These are phyloP conservation scores for Echites panduratus DNA, from an alignment of 257 asterid genomes.

Conservation along the genomic window DNA sequence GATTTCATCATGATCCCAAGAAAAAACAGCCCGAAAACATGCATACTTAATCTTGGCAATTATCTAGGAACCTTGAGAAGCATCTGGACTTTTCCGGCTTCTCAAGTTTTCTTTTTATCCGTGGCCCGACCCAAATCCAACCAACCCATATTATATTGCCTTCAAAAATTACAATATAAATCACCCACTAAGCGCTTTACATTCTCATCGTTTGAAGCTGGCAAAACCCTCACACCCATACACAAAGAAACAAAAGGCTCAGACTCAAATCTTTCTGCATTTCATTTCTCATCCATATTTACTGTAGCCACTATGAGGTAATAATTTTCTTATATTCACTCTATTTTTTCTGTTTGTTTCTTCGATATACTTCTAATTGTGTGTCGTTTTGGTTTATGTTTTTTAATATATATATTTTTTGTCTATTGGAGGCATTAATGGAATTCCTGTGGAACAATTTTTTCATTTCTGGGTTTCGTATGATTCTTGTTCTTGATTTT, in stretches of 20 bases:
- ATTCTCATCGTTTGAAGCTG: no score
- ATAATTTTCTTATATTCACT: background rate
- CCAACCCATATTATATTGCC: background rate
- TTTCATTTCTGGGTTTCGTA: background rate
- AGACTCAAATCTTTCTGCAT: no score
- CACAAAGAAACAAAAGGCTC: no score
- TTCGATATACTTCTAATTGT: no score
- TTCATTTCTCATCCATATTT: background rate
- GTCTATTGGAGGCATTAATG: background rate
- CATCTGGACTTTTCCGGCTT: conserved; percentile 35
- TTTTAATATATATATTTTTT: background rate
- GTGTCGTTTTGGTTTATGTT: background rate
- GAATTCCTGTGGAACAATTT: background rate
- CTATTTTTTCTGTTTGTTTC: no score
- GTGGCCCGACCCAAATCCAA: background rate
- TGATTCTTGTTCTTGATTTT: background rate
- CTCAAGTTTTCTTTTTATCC: background rate
- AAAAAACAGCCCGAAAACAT: no score
- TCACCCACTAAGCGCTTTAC: no score
- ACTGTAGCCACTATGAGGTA: conserved; percentile 4
- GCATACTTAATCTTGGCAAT: background rate
- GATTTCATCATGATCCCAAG: no score
- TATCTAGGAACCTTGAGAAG: conserved; percentile 22
- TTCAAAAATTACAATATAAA: no score
- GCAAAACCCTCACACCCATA: no score